These are phyloP conservation scores for Metarhizium robertsii DNA, from an alignment of 2,329 filamentous ascomycete species.

Conservation along the genomic window DNA sequence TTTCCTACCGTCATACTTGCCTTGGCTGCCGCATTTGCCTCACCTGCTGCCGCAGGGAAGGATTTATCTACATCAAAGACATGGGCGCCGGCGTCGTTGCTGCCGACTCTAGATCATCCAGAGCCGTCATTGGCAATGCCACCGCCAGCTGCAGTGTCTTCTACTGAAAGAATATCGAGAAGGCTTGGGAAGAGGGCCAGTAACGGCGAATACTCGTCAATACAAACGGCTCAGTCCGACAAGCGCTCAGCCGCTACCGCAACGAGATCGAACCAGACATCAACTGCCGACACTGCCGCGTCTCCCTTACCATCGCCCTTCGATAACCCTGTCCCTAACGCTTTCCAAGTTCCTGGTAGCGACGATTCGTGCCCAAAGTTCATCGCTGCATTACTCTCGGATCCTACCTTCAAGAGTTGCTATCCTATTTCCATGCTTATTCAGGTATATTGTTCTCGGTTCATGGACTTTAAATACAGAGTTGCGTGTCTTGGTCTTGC, in stretches of 20 bases:
- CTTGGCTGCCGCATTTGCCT: background rate
- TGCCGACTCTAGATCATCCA: background rate
- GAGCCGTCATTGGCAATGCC: background rate
- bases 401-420: constrained; percentile 61
- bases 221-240: background rate
- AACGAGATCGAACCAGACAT: background rate
- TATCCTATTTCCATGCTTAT: constrained; percentile 79
- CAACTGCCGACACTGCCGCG: background rate
- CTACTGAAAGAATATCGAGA: background rate
- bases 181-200: background rate
- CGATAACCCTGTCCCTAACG: constrained; percentile 53
- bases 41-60: background rate
- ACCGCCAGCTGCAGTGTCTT: background rate
- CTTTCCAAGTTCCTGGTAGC: constrained; percentile 46
- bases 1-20: constrained; percentile 1
- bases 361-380: constrained; percentile 52
- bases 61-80: background rate
- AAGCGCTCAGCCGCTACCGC: background rate
- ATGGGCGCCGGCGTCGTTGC: background rate
- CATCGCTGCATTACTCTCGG: constrained; percentile 56
- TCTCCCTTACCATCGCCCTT: constrained; percentile 52
- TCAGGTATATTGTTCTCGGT: constrained; percentile 42
- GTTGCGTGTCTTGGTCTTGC: background rate
- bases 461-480: background rate
- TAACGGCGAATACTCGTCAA: background rate